Evolutionary conservation across 257 asterid species (phyloP).

Genomic region (Haberlea rhodopensis): DNA sequence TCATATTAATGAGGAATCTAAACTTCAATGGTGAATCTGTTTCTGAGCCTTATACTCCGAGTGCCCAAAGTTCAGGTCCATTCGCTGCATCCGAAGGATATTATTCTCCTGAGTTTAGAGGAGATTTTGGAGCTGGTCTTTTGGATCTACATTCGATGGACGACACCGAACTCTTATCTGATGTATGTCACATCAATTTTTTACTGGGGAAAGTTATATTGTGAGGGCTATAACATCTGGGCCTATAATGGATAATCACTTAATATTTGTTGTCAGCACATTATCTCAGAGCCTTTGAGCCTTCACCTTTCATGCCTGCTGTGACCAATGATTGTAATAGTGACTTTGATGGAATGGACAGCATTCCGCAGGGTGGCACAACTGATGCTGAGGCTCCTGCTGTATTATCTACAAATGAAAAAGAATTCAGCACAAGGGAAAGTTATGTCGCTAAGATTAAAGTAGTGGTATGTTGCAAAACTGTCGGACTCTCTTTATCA

Average conservation of each 20-base stretch:
- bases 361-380: conserved; percentile 53
- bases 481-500: neutral
- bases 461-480: conserved; percentile 74
- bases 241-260: conserved; percentile 25
- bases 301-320: conserved; percentile 92
- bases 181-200: conserved; percentile 47
- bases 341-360: conserved; percentile 54
- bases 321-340: conserved; percentile 64
- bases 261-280: conserved; percentile 64
- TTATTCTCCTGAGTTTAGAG: conserved; percentile 82
- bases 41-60: conserved; percentile 77
- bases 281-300: conserved; percentile 89
- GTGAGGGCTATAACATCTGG: conserved; percentile 15
- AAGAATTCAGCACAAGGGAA: conserved; percentile 67
- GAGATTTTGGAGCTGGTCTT: conserved; percentile 95
- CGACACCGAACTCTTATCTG: conserved; percentile 95
- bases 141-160: conserved; percentile 96
- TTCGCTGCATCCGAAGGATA: conserved; percentile 58
- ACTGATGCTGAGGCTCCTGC: conserved; percentile 56
- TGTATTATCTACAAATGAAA: conserved; percentile 48
- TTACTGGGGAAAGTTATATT: conserved; percentile 11
- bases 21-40: conserved; percentile 82
- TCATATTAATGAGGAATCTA: conserved; percentile 90
- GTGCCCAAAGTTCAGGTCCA: conserved; percentile 68
- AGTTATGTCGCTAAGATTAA: conserved; percentile 90